A percentile compares a stretch with the other conserved stretches of the same genome.
phyloP scores from a whole-genome alignment of 495 filamentous ascomycete genomes.

The Rostrohypoxylon terebratum region DNA sequence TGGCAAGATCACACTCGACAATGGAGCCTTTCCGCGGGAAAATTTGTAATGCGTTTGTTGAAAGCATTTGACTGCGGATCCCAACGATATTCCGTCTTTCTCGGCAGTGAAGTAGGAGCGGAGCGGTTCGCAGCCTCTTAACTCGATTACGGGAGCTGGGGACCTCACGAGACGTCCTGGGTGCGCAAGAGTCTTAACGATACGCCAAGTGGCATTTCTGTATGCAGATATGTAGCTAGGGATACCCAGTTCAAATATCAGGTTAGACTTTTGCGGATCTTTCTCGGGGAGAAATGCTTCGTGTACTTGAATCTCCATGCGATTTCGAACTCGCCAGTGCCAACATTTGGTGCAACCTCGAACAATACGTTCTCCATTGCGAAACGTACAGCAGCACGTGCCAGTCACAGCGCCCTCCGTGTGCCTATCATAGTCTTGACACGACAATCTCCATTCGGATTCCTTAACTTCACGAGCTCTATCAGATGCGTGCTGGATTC shows the following conservation, averaged over 20 bases:
- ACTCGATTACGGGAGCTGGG: constrained; percentile 29
- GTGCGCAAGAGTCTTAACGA: constrained; percentile 45
- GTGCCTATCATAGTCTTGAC: constrained; percentile 53
- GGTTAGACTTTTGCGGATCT: constrained; percentile 40
- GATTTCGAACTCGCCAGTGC: constrained; percentile 30
- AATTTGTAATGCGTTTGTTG: constrained; percentile 52
- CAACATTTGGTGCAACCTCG: constrained; percentile 40
- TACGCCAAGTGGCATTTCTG: constrained; percentile 59
- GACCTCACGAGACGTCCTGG: constrained; percentile 7
- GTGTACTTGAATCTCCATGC: constrained; percentile 55
- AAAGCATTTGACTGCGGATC: constrained; percentile 52
- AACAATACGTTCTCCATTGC: constrained; percentile 52
- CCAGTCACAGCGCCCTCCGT: constrained; percentile 50
- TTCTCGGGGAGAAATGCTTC: constrained; percentile 61
- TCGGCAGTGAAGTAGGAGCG: constrained; percentile 13
- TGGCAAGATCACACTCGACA: constrained; percentile 37
- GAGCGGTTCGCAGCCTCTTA: constrained; percentile 41
- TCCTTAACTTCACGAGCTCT: constrained; percentile 50
- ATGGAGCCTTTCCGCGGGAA: constrained; percentile 23
- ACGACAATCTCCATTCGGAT: constrained; percentile 53
- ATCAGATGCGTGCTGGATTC: constrained; percentile 53
- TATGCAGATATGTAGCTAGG: constrained; percentile 56
- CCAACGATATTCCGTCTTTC: constrained; percentile 41
- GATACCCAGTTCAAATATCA: constrained; percentile 60
- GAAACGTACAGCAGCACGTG: constrained; percentile 41